Conservation (phyloP, 2,329 filamentous ascomycete species). For the Elsinoe perseae region DNA sequence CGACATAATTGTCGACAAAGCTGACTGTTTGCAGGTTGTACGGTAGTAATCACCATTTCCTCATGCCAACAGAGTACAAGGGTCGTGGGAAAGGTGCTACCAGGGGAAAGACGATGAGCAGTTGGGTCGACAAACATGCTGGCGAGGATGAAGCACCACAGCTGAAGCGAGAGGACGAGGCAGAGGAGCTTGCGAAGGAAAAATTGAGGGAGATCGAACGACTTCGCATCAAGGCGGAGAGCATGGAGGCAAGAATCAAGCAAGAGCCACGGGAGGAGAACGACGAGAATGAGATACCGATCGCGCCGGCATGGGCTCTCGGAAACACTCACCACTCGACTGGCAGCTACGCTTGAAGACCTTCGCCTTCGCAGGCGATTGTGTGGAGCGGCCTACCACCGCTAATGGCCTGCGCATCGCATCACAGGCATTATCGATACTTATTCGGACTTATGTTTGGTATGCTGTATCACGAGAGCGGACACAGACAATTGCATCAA, state of each 20-base stretch:
- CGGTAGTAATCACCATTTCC: not conserved
- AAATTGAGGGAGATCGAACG: not conserved
- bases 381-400: too few relatives aligned
- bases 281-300: not conserved
- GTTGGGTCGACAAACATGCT: not conserved
- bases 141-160: slow-evolving; percentile 1
- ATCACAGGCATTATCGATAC: too few relatives aligned
- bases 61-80: not conserved
- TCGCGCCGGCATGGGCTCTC: not conserved
- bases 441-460: not conserved
- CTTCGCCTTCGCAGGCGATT: too few relatives aligned
- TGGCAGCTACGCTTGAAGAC: not conserved
- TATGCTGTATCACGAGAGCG: not conserved
- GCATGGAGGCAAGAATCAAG: not conserved
- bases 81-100: too few relatives aligned
- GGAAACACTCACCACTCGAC: not conserved
- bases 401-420: too few relatives aligned
- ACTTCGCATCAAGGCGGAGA: not conserved
- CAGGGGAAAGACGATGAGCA: not conserved
- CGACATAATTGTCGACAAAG: not conserved
- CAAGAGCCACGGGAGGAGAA: not conserved
- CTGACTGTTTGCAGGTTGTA: not conserved
- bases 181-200: not conserved
- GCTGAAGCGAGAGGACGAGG: not conserved
- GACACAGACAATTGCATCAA: not conserved